Conservation (phyloP, 768 basidiomycete species). For the Kwoniella sp. region DNA sequence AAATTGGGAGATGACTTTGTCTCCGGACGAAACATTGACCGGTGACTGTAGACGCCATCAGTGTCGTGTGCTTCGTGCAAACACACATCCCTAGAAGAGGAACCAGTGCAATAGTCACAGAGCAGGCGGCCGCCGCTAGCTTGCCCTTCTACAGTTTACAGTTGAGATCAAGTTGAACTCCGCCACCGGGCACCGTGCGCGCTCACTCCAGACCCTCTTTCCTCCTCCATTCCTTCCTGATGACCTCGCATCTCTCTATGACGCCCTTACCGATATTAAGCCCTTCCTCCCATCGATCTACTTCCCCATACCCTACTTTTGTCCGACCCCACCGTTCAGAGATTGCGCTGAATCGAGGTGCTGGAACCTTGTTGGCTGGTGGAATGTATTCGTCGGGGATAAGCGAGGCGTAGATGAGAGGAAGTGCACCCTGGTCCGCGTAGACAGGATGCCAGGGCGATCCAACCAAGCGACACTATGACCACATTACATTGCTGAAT, state of each 20-base stretch:
- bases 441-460: slow-evolving; percentile 40
- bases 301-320: slow-evolving; percentile 33
- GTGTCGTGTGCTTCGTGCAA: too few species aligned
- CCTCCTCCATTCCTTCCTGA: slow-evolving; percentile 36
- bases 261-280: slow-evolving; percentile 30
- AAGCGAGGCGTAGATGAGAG: slow-evolving; percentile 42
- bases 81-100: too few species aligned
- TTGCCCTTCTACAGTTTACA: too few species aligned
- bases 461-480: slow-evolving; percentile 39
- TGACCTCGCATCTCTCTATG: slow-evolving; percentile 30
- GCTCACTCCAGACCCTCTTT: slow-evolving; percentile 31
- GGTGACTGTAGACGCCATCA: too few species aligned
- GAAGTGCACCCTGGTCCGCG: slow-evolving; percentile 31
- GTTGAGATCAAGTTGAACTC: too few species aligned
- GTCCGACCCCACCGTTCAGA: slow-evolving; percentile 24
- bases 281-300: slow-evolving; percentile 38
- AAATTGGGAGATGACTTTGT: too few species aligned
- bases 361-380: slow-evolving; percentile 19
- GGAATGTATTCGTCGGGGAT: slow-evolving; percentile 34
- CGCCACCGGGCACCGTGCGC: too few species aligned
- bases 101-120: too few species aligned
- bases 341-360: slow-evolving; percentile 28
- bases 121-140: not conserved
- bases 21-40: too few species aligned
- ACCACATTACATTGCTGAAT: not conserved